Evolutionary conservation across 768 basidiomycete species (phyloP).

Genomic region (Boletellus ananiceps): DNA sequence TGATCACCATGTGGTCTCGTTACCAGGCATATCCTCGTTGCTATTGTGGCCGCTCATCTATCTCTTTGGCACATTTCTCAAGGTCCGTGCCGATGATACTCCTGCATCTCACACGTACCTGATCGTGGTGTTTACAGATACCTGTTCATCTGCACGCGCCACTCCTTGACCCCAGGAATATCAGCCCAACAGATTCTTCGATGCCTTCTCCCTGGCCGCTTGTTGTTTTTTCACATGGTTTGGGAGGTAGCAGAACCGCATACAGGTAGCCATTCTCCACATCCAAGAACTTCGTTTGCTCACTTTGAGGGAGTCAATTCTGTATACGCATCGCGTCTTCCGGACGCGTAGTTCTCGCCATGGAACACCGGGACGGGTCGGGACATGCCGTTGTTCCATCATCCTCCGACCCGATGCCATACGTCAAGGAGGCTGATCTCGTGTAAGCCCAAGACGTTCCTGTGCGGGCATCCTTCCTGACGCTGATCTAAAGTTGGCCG

Average conservation of each 20-base stretch:
- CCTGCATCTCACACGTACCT: not conserved
- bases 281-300: not conserved
- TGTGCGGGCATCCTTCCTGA: not conserved
- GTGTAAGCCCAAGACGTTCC: slow-evolving; percentile 35
- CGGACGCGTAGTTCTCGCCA: slow-evolving; percentile 74
- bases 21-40: slow-evolving; percentile 26
- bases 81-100: slow-evolving; percentile 31
- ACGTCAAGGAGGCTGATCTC: slow-evolving; percentile 55
- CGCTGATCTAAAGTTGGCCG: slow-evolving; percentile 22
- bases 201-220: slow-evolving; percentile 58
- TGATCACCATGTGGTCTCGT: not conserved
- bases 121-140: slow-evolving; percentile 35
- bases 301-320: slow-evolving; percentile 45
- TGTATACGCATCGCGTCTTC: slow-evolving; percentile 70
- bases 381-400: slow-evolving; percentile 47
- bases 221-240: slow-evolving; percentile 81
- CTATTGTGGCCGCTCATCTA: slow-evolving; percentile 45
- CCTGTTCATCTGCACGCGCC: slow-evolving; percentile 55
- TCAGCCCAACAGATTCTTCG: not conserved
- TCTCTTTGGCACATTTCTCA: slow-evolving; percentile 46
- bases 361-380: slow-evolving; percentile 84
- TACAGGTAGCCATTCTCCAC: slow-evolving; percentile 46
- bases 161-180: slow-evolving; percentile 35
- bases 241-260: slow-evolving; percentile 66
- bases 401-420: slow-evolving; percentile 37